These are phyloP conservation scores for Penicillium sp. DNA, from an alignment of 2,329 filamentous ascomycete genomes.

Conservation along the genomic window DNA sequence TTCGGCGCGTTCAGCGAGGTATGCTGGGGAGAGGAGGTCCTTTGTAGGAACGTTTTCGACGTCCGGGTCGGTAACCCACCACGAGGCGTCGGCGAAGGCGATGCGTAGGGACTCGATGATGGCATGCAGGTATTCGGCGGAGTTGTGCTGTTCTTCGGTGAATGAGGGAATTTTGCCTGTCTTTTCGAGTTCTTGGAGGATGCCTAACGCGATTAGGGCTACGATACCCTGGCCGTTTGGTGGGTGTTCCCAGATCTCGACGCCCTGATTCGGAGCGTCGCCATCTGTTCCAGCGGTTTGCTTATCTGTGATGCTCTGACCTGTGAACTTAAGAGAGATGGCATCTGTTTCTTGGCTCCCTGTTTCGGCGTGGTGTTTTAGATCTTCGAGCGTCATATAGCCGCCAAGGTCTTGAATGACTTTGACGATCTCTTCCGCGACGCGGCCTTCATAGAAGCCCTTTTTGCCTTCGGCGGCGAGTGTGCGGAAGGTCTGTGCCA, in stretches of 20 bases:
- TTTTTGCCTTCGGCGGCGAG: constrained; percentile 81
- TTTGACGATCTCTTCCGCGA: constrained; percentile 80
- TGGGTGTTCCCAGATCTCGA: constrained; percentile 95
- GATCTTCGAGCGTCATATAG: constrained; percentile 76
- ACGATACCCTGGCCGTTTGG: constrained; percentile 97
- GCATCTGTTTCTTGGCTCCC: constrained; percentile 82
- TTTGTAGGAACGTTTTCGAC: constrained; percentile 71
- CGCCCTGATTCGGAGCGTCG: constrained; percentile 46
- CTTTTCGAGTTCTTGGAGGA: constrained; percentile 83
- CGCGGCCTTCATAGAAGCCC: constrained; percentile 86
- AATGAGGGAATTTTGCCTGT: constrained; percentile 76
- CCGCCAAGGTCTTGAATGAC: constrained; percentile 78
- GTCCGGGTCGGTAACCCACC: constrained; percentile 88
- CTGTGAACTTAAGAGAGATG: constrained; percentile 79
- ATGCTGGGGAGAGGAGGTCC: constrained; percentile 71
- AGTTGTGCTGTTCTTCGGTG: constrained; percentile 75
- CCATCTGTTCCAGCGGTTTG: constrained; percentile 52
- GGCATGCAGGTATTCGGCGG: constrained; percentile 78
- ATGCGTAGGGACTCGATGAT: constrained; percentile 87
- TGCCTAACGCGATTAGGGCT: constrained; percentile 90
- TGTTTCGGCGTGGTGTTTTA: constrained; percentile 73
- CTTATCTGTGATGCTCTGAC: constrained; percentile 62
- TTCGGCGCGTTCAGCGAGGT: constrained; percentile 72
- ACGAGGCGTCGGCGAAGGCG: constrained; percentile 85
- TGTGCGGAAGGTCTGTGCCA: constrained; percentile 80